Evolutionary conservation across 805 yeast species (phyloP).

Genomic region (Myxozyma vanderwaltii): DNA sequence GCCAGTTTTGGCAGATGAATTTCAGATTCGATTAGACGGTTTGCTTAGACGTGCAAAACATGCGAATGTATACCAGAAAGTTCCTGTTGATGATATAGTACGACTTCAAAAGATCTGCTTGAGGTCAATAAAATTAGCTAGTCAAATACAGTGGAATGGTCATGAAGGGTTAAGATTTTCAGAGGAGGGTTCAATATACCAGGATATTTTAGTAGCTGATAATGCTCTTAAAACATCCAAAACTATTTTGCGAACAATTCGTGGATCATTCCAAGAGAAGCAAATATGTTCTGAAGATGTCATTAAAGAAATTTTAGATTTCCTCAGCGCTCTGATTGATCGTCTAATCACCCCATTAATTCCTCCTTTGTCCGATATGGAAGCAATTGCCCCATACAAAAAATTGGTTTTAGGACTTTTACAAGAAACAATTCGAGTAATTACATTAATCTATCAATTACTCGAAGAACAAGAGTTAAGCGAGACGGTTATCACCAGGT

Average conservation of each 20-base stretch:
- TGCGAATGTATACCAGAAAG: slow-evolving; percentile 5
- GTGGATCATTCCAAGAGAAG: slow-evolving; percentile 22
- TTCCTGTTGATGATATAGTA: slow-evolving; percentile 19
- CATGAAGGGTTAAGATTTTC: background rate
- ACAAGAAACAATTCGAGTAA: slow-evolving; percentile 22
- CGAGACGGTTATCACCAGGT: slow-evolving; percentile 57
- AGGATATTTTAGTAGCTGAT: slow-evolving; percentile 7
- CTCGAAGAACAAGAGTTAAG: slow-evolving; percentile 39
- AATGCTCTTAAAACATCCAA: slow-evolving; percentile 25
- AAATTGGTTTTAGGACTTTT: slow-evolving; percentile 16
- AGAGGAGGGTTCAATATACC: background rate
- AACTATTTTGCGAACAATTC: slow-evolving; percentile 23
- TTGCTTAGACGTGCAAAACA: slow-evolving; percentile 11
- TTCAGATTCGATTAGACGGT: slow-evolving; percentile 18
- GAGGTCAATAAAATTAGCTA: slow-evolving; percentile 16
- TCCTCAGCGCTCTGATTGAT: slow-evolving; percentile 16
- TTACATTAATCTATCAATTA: slow-evolving; percentile 11
- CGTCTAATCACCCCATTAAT: slow-evolving; percentile 17
- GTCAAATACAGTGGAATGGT: slow-evolving; percentile 15
- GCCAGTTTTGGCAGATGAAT: slow-evolving; percentile 21
- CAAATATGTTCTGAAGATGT: slow-evolving; percentile 32
- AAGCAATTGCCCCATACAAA: background rate
- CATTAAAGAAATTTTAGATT: slow-evolving; percentile 23
- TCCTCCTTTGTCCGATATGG: slow-evolving; percentile 19
- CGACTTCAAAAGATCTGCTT: slow-evolving; percentile 25